Base-by-base conservation (phyloP, 2,329 filamentous ascomycete genomes). In the Pseudocercospora cruenta region DNA sequence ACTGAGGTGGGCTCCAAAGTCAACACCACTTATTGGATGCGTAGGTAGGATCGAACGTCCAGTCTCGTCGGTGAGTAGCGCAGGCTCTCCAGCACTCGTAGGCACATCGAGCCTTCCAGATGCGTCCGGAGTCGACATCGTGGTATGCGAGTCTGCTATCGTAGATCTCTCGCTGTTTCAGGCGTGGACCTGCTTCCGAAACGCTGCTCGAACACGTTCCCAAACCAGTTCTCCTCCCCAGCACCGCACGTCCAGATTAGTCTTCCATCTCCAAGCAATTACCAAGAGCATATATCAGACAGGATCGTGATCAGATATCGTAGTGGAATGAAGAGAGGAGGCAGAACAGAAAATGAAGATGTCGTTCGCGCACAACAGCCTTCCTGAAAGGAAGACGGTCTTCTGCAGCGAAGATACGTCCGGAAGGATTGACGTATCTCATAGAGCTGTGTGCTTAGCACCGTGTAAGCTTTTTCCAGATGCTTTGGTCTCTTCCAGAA, bases 1-100 rank as follows among this genome's bases (percentile, higher is more conserved):
- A 19, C 22, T 55, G 22, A 67, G 58, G 55, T 67, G 65, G 9
- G 71, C 67, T 16, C 65, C 65, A 60, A 68, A 70, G 61, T 69
- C 57, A 21, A 70, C 65, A 16, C 62, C 67, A 10, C 69, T 64
- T 6, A 70, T 58, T 28, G 58, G 45, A 19, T 66, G 49, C 10
- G 64, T 64, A n/a, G 70, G 70, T 26, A 72, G 31, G 26, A 72
- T 63, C 2, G 60, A 55, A 3, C 33, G 55, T 36, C 62, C 69
- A 6, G 36, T 24, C 12, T 64, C 55, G 49, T 71, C 66, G 12
- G 43, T 60, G 36, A 68, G 62, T 43, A 64, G 49, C 6, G 61
- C 62, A 21, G 67, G 60, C 45, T 59, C 53, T 4, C 43, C 24
- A 8, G 60, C 24, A 16, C 55, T n/a, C 33, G 19, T 3, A 26